A percentile compares a stretch with the other conserved stretches of the same genome.
phyloP scores from a whole-genome alignment of 1,284 basidiomycete species.

The Cutaneotrichosporon spelunceum region DNA sequence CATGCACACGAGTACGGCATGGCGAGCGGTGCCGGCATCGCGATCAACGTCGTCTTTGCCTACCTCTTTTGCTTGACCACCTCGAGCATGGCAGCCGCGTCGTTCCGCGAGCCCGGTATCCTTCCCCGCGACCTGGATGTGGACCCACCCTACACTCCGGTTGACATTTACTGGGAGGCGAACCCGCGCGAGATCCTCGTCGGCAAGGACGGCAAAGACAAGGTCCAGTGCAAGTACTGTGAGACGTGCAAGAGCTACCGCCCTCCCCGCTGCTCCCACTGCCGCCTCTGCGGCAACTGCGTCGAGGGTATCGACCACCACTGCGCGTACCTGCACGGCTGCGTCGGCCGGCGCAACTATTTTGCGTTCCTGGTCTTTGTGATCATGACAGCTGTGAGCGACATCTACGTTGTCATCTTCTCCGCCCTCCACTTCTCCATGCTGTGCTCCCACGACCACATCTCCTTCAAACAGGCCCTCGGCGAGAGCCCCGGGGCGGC shows the following conservation, averaged over 20 bases:
- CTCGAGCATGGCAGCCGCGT: conserved; percentile 54
- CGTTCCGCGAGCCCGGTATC: conserved; percentile 80
- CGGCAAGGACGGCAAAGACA: conserved; percentile 69
- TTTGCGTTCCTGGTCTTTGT: conserved; percentile 80
- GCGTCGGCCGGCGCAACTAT: conserved; percentile 86
- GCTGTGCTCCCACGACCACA: conserved; percentile 58
- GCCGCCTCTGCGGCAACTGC: conserved; percentile 92
- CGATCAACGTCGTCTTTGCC: conserved; percentile 63
- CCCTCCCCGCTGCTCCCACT: conserved; percentile 86
- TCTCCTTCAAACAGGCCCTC: conserved; percentile 62
- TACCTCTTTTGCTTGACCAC: conserved; percentile 41
- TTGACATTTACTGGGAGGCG: conserved; percentile 61
- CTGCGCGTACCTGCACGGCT: conserved; percentile 93
- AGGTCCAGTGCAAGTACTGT: conserved; percentile 85
- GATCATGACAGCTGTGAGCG: conserved; percentile 61
- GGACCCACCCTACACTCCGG: conserved; percentile 67
- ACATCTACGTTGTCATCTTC: conserved; percentile 72
- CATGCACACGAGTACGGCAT: conserved; percentile 71
- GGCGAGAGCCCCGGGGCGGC: conserved; percentile 67
- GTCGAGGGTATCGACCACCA: conserved; percentile 81
- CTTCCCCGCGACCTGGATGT: conserved; percentile 78
- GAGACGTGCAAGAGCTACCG: conserved; percentile 84
- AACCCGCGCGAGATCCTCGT: conserved; percentile 77
- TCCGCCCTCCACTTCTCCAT: conserved; percentile 75
- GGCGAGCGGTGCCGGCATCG: conserved; percentile 70